Conservation (phyloP, 2,329 filamentous ascomycete species). For the Paracorniculantispora psalliotae region DNA sequence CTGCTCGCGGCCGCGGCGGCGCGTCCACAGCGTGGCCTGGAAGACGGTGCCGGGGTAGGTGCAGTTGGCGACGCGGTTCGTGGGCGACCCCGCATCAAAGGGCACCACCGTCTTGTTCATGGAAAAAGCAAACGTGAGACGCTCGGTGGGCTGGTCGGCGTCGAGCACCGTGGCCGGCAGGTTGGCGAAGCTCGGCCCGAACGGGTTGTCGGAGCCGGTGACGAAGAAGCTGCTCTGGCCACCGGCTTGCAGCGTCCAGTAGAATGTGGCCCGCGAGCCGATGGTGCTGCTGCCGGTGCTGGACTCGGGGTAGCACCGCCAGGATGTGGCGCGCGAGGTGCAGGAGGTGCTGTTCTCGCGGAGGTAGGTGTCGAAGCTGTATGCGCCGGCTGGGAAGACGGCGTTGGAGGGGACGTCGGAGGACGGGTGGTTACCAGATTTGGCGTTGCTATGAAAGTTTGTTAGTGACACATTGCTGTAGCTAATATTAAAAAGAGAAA, state of each 20-base stretch:
- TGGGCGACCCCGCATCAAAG: conserved; percentile 34
- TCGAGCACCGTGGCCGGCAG: conserved; percentile 45
- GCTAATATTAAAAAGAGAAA: no score
- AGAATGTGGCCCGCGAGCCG: conserved; percentile 45
- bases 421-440: neutral
- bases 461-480: no score
- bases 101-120: conserved; percentile 51
- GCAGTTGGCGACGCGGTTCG: conserved; percentile 47
- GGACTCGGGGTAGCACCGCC: conserved; percentile 57
- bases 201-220: conserved; percentile 51
- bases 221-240: conserved; percentile 40
- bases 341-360: conserved; percentile 49
- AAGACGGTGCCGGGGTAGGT: conserved; percentile 53
- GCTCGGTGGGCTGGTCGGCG: conserved; percentile 43
- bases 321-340: conserved; percentile 52
- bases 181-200: conserved; percentile 52
- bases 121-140: conserved; percentile 52
- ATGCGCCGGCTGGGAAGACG: conserved; percentile 58
- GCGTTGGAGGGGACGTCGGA: conserved; percentile 4
- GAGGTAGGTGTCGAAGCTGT: conserved; percentile 55
- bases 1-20: conserved; percentile 24
- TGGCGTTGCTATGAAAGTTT: neutral
- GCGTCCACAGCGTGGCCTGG: conserved; percentile 56
- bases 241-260: conserved; percentile 39
- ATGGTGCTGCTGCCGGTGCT: conserved; percentile 21